Conservation (phyloP, 768 basidiomycete genomes). For the Pisolithus sp. region DNA sequence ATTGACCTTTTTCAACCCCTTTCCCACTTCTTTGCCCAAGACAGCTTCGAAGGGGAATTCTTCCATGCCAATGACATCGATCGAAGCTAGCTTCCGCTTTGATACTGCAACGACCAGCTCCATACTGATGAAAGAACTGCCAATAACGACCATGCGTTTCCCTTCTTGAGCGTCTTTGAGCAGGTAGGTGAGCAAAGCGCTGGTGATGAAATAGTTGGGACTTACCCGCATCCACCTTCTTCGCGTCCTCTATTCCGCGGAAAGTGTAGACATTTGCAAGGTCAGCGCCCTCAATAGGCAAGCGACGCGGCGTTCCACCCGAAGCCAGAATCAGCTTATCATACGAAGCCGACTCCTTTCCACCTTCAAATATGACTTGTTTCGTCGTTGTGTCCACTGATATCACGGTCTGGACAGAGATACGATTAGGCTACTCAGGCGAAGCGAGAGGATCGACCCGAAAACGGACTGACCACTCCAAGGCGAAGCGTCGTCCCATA, state of each 20-base stretch:
- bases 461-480: slow-evolving; percentile 39
- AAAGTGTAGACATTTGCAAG: slow-evolving; percentile 75
- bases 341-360: slow-evolving; percentile 58
- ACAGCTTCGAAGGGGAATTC: slow-evolving; percentile 75
- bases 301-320: slow-evolving; percentile 64
- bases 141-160: slow-evolving; percentile 74
- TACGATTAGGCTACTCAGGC: background rate
- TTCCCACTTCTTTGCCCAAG: slow-evolving; percentile 75
- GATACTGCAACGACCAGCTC: slow-evolving; percentile 75
- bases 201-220: background rate
- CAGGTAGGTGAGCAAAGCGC: background rate
- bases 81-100: slow-evolving; percentile 70
- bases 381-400: slow-evolving; percentile 58
- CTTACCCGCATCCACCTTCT: slow-evolving; percentile 63
- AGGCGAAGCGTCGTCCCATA: slow-evolving; percentile 62
- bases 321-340: slow-evolving; percentile 76
- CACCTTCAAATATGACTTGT: slow-evolving; percentile 52
- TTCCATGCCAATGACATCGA: slow-evolving; percentile 82
- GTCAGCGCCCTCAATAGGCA: slow-evolving; percentile 72
- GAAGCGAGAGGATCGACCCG: slow-evolving; percentile 1
- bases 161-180: slow-evolving; percentile 58
- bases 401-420: slow-evolving; percentile 51
- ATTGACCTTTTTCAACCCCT: slow-evolving; percentile 64
- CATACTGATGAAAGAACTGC: slow-evolving; percentile 90
- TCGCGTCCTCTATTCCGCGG: slow-evolving; percentile 61